Evolutionary conservation across 352 stramenopile species (phyloP).

Genomic region (Pythium monospermum): DNA sequence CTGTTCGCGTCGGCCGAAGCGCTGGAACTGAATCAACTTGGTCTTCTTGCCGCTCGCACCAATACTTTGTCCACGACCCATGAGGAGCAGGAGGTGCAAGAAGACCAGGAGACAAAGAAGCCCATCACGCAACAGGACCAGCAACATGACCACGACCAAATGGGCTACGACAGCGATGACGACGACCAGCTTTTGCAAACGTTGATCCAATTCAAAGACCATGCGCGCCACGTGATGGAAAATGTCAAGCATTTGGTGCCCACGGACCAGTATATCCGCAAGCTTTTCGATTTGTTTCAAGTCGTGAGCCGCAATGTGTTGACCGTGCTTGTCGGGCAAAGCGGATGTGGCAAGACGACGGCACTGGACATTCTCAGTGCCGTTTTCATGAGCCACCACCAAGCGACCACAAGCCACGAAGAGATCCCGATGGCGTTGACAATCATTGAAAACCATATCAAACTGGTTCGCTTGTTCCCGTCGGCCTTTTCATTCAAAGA

Average conservation of each 20-base stretch:
- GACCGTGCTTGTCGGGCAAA: constrained; percentile 44
- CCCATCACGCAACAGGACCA: neutral
- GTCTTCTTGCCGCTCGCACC: constrained; percentile 4
- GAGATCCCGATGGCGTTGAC: neutral
- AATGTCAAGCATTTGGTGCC: constrained; percentile 3
- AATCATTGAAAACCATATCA: constrained; percentile 1
- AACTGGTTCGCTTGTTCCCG: constrained; percentile 34
- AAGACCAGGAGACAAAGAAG: constrained; percentile 1
- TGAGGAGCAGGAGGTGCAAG: neutral
- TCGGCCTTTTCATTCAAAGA: constrained; percentile 38
- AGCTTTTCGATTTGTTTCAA: constrained; percentile 58
- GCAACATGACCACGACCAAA: neutral
- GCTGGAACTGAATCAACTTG: constrained; percentile 35
- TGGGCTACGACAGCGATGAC: constrained; percentile 41
- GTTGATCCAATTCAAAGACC: constrained; percentile 14
- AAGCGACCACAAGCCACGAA: neutral
- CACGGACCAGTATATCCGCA: constrained; percentile 38
- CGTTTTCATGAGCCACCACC: constrained; percentile 18
- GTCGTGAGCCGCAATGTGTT: constrained; percentile 31
- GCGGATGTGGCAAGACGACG: constrained; percentile 55
- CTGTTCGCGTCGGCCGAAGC: constrained; percentile 33
- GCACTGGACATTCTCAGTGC: constrained; percentile 37
- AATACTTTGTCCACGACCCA: too few relatives aligned
- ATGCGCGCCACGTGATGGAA: constrained; percentile 2
- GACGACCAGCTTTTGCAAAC: constrained; percentile 28